Percentiles rank a stretch among this genome's conserved stretches.
Conservation (phyloP, 345 rosid species). For the Pistacia atlantica region DNA sequence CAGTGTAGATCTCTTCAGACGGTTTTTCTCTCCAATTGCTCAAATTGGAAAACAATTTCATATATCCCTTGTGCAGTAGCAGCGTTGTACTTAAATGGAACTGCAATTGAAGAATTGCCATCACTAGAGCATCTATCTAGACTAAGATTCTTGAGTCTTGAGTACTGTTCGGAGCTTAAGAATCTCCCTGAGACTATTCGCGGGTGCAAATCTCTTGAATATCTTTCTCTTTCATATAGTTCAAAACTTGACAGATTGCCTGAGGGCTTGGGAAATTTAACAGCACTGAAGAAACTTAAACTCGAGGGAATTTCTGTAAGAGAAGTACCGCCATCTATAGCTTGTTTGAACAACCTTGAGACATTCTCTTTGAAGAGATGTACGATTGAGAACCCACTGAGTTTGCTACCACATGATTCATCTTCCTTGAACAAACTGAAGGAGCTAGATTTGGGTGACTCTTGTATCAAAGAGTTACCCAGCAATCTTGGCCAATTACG, state of each 20-base stretch:
- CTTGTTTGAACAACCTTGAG: neutral
- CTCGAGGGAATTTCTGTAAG: conserved; percentile 15
- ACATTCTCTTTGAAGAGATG: neutral
- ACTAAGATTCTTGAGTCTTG: too few species aligned
- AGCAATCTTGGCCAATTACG: conserved; percentile 19
- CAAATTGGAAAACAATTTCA: too few species aligned
- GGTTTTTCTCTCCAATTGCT: too few species aligned
- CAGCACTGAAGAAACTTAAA: conserved; percentile 28
- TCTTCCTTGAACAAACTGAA: too few species aligned
- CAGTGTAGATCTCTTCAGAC: too few species aligned
- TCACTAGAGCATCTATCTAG: too few species aligned
- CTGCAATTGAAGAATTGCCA: too few species aligned
- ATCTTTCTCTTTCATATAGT: conserved; percentile 27
- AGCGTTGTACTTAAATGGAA: too few species aligned
- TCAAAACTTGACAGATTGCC: conserved; percentile 27
- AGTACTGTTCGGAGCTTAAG: neutral
- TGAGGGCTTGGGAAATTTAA: conserved; percentile 22
- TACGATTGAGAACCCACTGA: conserved; percentile 19
- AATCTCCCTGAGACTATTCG: neutral
- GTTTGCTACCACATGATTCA: conserved; percentile 12
- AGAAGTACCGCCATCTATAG: conserved; percentile 3
- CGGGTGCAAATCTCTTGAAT: conserved; percentile 16
- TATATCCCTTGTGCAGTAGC: too few species aligned
- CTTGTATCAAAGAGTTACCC: too few species aligned
- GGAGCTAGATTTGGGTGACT: too few species aligned